phyloP scores from a whole-genome alignment of 176 grass and related monocot species.

The Triticum urartu region DNA sequence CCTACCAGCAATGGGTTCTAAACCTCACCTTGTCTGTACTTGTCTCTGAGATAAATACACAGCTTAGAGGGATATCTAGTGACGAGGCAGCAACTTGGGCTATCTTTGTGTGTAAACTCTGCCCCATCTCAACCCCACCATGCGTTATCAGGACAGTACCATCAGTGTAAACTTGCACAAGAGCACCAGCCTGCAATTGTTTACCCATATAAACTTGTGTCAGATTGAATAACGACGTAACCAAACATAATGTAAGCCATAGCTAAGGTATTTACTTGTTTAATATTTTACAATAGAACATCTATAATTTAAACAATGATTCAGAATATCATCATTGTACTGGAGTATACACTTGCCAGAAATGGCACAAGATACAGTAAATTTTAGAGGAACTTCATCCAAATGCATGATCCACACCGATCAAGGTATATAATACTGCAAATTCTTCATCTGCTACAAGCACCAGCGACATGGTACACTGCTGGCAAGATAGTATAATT shows the following conservation, averaged over 20 bases:
- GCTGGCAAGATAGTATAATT: too few species aligned
- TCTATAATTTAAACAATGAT: background rate
- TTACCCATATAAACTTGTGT: conserved; percentile 22
- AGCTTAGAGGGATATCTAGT: conserved; percentile 77
- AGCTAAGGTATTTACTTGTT: background rate
- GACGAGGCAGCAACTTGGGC: conserved; percentile 87
- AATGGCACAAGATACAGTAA: background rate
- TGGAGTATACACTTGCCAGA: background rate
- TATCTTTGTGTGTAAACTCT: conserved; percentile 96
- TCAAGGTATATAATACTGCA: background rate
- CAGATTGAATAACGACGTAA: conserved; percentile 4
- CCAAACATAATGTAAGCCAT: background rate
- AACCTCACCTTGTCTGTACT: conserved; percentile 93
- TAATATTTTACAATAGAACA: background rate
- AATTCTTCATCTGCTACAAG: background rate
- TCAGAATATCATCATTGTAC: background rate
- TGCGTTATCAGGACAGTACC: conserved; percentile 91
- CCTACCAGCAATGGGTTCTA: background rate
- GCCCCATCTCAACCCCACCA: conserved; percentile 98
- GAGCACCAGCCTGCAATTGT: conserved; percentile 69
- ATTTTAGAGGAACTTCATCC: background rate
- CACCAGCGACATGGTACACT: background rate
- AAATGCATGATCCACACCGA: background rate
- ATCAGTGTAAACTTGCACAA: conserved; percentile 96
- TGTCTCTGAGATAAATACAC: conserved; percentile 94